Evolutionary conservation across 2,329 filamentous ascomycete genomes (phyloP), one percentile per base, ranked within the genome.

Genomic region (Colletotrichum filicis): DNA sequence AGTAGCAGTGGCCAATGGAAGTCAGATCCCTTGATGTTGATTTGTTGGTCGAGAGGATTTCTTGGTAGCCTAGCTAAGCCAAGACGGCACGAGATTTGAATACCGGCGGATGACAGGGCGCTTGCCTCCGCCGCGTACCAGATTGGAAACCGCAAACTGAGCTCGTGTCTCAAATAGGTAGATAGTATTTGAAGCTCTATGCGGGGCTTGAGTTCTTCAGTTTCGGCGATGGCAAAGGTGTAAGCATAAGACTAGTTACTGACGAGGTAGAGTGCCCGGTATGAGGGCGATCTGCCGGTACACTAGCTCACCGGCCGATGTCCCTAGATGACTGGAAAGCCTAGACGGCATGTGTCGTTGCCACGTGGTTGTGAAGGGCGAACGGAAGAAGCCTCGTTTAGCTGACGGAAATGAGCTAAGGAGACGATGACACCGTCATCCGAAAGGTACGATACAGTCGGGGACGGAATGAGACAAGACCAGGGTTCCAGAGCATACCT

Each of bases 321-420:
- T 26, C 60, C 28, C 26, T 19, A 49, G 26, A 22, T 28, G 42
- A 56, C 26, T 5, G 53, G 22, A 24, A 56, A 14, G 53, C 24
- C 60, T 52, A n/a, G 59, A 19, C 52, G 22, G 61, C 7, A 28
- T 37, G n/a, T 53, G 46, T 24, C 26, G 4, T 22, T 42, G 52
- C 70, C 66, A 73, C 66, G 70, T 73, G 70, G 70, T n/a, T 30
- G 28, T 6, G 42, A 73, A 70, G 66, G 70, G 16, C 60, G 53
- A 61, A 64, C 37, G 70, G 70, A 65, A 56, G 52, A 60, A 53
- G 56, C 16, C 60, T 59, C 32, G 52, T 61, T 35, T 19, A 32
- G 70, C 35, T 60, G 68, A 66, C 30, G 26, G 30, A 58, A 57
- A 24, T 26, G 14, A 56, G 32, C 24, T 24, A 22, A 42, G 35